A percentile compares a stretch with the other conserved stretches of the same genome.
These are phyloP conservation scores for Fomitopsis palustris DNA, from an alignment of 1,284 basidiomycete species.

Conservation along the genomic window DNA sequence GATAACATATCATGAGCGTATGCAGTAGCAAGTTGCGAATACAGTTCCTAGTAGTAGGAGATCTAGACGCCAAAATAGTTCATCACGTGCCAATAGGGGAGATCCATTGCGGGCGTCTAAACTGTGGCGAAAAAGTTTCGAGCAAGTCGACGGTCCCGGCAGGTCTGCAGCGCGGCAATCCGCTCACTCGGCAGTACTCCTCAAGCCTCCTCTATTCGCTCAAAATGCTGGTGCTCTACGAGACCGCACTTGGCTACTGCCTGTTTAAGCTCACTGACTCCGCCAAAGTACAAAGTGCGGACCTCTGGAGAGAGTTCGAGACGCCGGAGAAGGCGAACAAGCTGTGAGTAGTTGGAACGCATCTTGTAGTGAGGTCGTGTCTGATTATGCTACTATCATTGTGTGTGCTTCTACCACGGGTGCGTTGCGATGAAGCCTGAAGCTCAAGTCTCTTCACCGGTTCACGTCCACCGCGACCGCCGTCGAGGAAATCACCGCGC, in stretches of 20 bases:
- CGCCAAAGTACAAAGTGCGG: conserved; percentile 82
- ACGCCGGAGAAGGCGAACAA: conserved; percentile 89
- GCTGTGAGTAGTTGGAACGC: conserved; percentile 53
- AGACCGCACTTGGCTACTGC: conserved; percentile 91
- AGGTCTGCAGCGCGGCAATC: neutral
- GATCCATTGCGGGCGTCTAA: neutral
- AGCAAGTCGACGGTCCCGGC: conserved; percentile 5
- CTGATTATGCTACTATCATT: neutral
- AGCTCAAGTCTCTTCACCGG: conserved; percentile 93
- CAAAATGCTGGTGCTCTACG: conserved; percentile 81
- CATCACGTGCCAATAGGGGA: neutral
- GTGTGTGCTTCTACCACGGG: neutral
- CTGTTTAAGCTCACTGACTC: conserved; percentile 95
- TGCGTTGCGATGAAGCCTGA: conserved; percentile 56
- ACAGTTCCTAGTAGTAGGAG: too few relatives aligned
- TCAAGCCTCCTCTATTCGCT: conserved; percentile 5
- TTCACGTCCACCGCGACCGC: conserved; percentile 96
- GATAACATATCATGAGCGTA: too few relatives aligned
- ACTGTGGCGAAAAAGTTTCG: conserved; percentile 4
- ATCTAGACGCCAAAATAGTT: too few relatives aligned
- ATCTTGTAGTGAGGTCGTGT: neutral
- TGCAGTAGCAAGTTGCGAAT: too few relatives aligned
- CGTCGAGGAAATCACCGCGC: conserved; percentile 96
- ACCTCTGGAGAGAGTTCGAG: conserved; percentile 92
- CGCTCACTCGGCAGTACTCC: neutral